Base-by-base conservation (phyloP, 768 basidiomycete species). In the Clathrus columnatus region DNA sequence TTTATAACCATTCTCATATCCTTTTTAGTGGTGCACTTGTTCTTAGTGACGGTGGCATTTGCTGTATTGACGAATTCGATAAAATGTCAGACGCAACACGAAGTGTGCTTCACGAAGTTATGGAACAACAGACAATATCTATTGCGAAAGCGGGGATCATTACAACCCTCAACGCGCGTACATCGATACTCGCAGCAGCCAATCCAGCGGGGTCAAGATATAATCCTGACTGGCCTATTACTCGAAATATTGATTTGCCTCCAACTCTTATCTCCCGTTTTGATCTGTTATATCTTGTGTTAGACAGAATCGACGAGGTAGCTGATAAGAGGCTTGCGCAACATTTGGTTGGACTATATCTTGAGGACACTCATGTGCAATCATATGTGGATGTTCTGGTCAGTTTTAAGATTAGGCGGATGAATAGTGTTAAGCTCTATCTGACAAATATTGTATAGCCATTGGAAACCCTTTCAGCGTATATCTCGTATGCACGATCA, bases 121-220 rank as follows among this genome's bases (percentile, higher is more conserved):
- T 98, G 95, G 94, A 98, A 80, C 94, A 97, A 83, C 94, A 97
- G 83, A 98, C 95, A 0, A 95, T 97, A 18, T 97, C 94, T 4
- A 95, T 98, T 59, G 96, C 96, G 5, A 99, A 98, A 71, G 96
- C 96, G 0, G 96, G 96, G 8, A 99, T 99, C 61, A 97, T 97
- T 65, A 97, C 96, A 0, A 99, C 96, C 0, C 76, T 99, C 57
- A 99, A 99, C 63, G 96, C 96, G 0, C 79, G 96, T n/a, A 98
- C 96, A 0, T 97, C 95, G 0, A 93, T 99, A 61, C 77, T 99
- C 8, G 96, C 96, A 1, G 96, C 94, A 5, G 96, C 96, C 21
- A 98, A 99, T 66, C 96, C 96, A 0, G 89, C 98, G 24, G 91
- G 90, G 17, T 94, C 91, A 0, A 91, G 91, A 67, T 98, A 98